Evolutionary conservation across 2,329 filamentous ascomycete species (phyloP), one percentile per base, ranked within the genome.

Genomic region (Fusarium sp.): DNA sequence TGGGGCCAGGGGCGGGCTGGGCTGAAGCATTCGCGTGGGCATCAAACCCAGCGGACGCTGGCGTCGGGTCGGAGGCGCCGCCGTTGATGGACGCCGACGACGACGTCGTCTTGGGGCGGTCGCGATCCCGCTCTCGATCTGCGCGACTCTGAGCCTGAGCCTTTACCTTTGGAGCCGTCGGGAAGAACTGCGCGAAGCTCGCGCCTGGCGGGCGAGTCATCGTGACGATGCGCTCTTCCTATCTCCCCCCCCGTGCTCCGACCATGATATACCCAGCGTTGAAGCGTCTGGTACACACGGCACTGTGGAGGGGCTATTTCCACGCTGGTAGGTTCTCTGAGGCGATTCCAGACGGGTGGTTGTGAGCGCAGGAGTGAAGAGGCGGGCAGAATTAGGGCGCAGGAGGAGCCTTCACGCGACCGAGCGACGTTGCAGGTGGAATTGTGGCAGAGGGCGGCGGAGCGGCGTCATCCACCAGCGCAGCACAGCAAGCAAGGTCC

Each of bases 121-220:
- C 81, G 69, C 79, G 78, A 65, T 81, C 81, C 70, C 75, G 77
- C 35, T 82, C 80, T 67, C 79, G 79, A 62, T 81, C 81, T 72
- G 75, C 76, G 47, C 77, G 77, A 71, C 66, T 74, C 75, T 82
- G 82, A 74, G 80, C 79, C 79, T 84, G 82, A 62, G 83, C 84
- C 82, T 85, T 90, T 86, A 88, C 86, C 82, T 88, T 91, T 77
- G 94, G 93, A 81, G 93, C 94, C 82, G 92, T 91, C 78, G 93
- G 93, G 84, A 95, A 95, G 89, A 95, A 97, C 86, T 95, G 91
- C 85, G 93, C 93, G 88, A 95, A 95, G 86, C 92, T 92, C 87
- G 93, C 92, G 84, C 88, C 87, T 80, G 91, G 88, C 82, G 92
- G 90, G 87, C 93, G 94, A 91, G 94, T 94, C 93, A 94, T 94